Percentiles rank a stretch among this genome's conserved stretches.
phyloP scores from a whole-genome alignment of 257 asterid species.

The Solanum corneliomulleri region DNA sequence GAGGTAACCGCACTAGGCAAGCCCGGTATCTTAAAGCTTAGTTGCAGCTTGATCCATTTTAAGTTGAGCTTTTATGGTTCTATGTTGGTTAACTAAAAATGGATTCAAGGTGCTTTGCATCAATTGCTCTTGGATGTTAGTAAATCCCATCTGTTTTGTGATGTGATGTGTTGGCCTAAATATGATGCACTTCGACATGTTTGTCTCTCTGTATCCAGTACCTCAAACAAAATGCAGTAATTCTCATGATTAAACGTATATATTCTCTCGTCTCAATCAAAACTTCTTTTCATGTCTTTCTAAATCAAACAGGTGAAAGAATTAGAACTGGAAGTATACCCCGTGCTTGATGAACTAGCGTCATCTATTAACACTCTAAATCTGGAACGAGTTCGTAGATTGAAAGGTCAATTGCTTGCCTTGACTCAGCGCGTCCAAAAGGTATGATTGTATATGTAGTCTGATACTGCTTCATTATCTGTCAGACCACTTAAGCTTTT shows the following conservation, averaged over 20 bases:
- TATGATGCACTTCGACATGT: background rate
- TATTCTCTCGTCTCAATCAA: background rate
- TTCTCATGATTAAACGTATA: background rate
- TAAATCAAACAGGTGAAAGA: constrained; percentile 65
- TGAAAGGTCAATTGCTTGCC: constrained; percentile 90
- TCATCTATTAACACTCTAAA: constrained; percentile 83
- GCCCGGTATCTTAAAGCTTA: background rate
- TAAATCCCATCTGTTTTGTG: background rate
- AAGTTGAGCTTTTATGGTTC: background rate
- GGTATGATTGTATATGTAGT: constrained; percentile 21
- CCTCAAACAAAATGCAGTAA: background rate
- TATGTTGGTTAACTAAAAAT: background rate
- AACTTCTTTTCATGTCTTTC: background rate
- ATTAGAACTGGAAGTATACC: constrained; percentile 77
- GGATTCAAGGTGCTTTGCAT: background rate
- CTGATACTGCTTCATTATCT: background rate
- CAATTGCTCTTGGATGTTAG: background rate
- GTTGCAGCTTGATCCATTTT: background rate
- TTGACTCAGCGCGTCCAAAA: constrained; percentile 95
- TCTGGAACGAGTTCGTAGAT: constrained; percentile 93
- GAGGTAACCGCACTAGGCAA: no score
- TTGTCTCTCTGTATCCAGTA: background rate
- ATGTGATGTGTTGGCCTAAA: background rate
- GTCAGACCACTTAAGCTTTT: background rate
- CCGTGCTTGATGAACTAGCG: constrained; percentile 89